Base-by-base conservation (phyloP, 768 basidiomycete genomes). In the Tulasnella sp. region DNA sequence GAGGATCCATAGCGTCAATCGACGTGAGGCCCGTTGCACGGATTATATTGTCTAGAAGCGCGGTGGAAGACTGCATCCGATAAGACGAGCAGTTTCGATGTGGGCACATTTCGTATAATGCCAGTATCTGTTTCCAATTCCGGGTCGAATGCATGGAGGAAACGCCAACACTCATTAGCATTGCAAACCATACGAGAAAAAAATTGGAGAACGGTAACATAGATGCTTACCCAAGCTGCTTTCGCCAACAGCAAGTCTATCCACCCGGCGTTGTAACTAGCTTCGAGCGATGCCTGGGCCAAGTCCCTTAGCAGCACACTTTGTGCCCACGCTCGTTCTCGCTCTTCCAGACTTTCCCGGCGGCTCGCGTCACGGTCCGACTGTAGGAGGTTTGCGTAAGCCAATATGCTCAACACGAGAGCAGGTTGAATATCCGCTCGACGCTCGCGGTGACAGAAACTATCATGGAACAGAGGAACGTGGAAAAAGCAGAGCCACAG, bases 401-500 rank as follows among this genome's bases (percentile, higher is more conserved):
- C 62, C 24, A 62, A 41, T n/a, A 44, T 52, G 59, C 55, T 43
- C 17, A 59, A 19, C 17, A 62, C 52, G 12, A 62, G 31, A 11
- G 42, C 31, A 0, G 62, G 62, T 34, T 62, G 62, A 42, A 62
- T 52, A 29, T 29, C 11, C 58, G 42, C 19, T 17, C 62, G 34
- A n/a, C 24, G 41, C 22, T 50, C 29, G 43, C 58, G 49, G 31
- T 59, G 51, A 25, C 52, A 46, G 58, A 62, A 60, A 25, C 25
- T 21, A 21, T 34, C 30, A 45, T 50, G 53, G 59, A 62, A 62
- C 27, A 62, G 53, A 3, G 57, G 58, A 4, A 59, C 49, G 41
- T 62, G 45, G 42, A 62, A 11, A 57, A 60, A 62, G 22, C 58
- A 59, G 58, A 62, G 41, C 61, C 45, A 50, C 34, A 50, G 34